Base-by-base conservation (phyloP, 73 alveolate species). In the Blepharisma stoltei region DNA sequence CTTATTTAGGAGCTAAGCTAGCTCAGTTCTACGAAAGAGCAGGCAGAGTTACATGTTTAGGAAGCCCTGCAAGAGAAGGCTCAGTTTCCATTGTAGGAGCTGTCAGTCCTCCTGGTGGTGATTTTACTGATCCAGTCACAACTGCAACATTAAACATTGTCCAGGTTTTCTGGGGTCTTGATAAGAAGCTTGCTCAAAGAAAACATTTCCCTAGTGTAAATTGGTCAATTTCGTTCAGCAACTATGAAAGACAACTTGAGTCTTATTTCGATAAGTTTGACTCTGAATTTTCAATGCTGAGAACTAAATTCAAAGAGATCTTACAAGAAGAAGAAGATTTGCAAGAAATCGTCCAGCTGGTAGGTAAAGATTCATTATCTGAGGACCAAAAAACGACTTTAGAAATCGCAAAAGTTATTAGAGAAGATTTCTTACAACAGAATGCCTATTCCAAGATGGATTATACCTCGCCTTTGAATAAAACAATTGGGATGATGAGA, bases 61-160 rank as follows among this genome's bases (percentile, higher is more conserved):
- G 99, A 76, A 78, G 95, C 65, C 99, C 99, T 48, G 95, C 88
- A 68, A 90, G 99, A 81, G 97, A 91, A 89, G 99, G 93, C 55
- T 77, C 89, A 37, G 89, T 90, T 55, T 78, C 93, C 65, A 84
- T 90, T 21, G 92, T 90, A 32, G 96, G 96, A 14, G 95, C 96
- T 43, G 97, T 90, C 60, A 44, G 78, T 25, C 95, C 96, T 1
- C 93, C 96, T 69, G 99, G 99, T 81, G 99, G 99, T 76, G 99
- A 97, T 94, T 95, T 97, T 92, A 89, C 99, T n/a, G 99, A 95
- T 86, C 99, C 99, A 27, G 99, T 97, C 82, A 97, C 99, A 6
- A 87, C 98, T 9, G 86, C 98, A 7, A 97, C 99, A 41, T 95
- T 97, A 48, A 77, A 92, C 82, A 97, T 95, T 84, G 99, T 97